Evolutionary conservation across 2,329 filamentous ascomycete genomes (phyloP), one percentile per base, ranked within the genome.

Genomic region (Thelonectria discophora): DNA sequence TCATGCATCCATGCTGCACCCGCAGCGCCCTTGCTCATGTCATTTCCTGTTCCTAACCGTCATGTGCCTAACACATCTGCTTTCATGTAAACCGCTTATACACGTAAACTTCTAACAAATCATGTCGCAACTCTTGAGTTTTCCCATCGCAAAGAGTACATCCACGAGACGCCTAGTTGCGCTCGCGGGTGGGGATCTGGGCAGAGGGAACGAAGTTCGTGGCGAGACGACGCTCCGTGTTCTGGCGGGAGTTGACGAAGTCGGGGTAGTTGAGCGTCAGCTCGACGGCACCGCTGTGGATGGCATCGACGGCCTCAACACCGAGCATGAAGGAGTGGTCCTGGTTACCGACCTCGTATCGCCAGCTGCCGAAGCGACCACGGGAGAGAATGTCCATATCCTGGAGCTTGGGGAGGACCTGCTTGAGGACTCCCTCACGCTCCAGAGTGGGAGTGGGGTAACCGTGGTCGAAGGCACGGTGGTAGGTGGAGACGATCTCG

Each of bases 301-400:
- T 92, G 82, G 92, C 88, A 81, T 97, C 94, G 40, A 88, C 93
- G 50, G 94, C 94, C 82, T 97, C 94, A 18, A 97, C 94, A 76
- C 94, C 94, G 65, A 97, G 84, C 94, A 97, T 97, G 81, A 97
- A 97, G 24, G 91, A 94, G 86, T 97, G 94, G 80, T 97, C 94
- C 85, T 97, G 93, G 86, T 97, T 97, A 75, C 93, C 93, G 69
- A 88, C 92, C 81, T 99, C 95, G 83, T 99, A 99, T 76, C 93
- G 87, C 95, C 95, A 99, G 84, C 90, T 94, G 73, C 95, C 95
- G 80, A 99, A 99, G 66, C 95, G 94, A 72, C 95, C 95, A 80
- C 95, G 93, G 47, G 94, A 97, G 84, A 90, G 92, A 81, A 99
- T 99, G 76, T 89, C 94, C 84, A 92, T 88, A 65, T 88, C 91